These are phyloP conservation scores for Oryza brachyantha DNA, from an alignment of 176 grass and related monocot species.

Conservation along the genomic window DNA sequence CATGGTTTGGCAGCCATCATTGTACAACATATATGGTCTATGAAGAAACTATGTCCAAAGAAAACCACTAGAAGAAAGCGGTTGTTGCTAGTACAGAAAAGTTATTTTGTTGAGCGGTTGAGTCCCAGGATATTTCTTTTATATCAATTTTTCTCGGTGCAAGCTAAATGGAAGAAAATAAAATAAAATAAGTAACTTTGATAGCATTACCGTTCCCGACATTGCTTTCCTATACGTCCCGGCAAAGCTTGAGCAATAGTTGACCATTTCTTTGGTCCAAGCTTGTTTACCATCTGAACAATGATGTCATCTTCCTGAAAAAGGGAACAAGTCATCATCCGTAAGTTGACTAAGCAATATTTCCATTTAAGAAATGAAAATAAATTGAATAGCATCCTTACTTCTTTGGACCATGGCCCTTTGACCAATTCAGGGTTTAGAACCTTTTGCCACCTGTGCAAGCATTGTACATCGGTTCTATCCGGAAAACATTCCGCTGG, in stretches of 20 bases:
- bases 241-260: slow-evolving; percentile 93
- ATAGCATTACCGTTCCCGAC: slow-evolving; percentile 84
- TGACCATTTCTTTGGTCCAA: slow-evolving; percentile 95
- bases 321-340: slow-evolving; percentile 7
- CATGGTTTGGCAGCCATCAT: not conserved
- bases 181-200: not conserved
- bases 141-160: not conserved
- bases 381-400: slow-evolving; percentile 33
- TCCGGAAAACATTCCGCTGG: slow-evolving; percentile 91
- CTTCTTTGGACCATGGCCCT: slow-evolving; percentile 99
- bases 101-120: not conserved
- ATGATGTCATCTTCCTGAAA: slow-evolving; percentile 96
- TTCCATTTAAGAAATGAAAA: slow-evolving; percentile 25
- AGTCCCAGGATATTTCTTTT: not conserved
- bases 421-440: slow-evolving; percentile 95
- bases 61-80: slow-evolving; percentile 14
- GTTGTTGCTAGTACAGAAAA: not conserved
- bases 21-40: not conserved
- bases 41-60: not conserved
- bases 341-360: not conserved
- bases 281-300: slow-evolving; percentile 87
- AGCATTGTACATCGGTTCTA: slow-evolving; percentile 97
- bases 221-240: slow-evolving; percentile 97
- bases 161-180: slow-evolving; percentile 18
- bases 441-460: slow-evolving; percentile 99